These are phyloP conservation scores for Epichloe typhina DNA, from an alignment of 2,329 filamentous ascomycete genomes.

Conservation along the genomic window DNA sequence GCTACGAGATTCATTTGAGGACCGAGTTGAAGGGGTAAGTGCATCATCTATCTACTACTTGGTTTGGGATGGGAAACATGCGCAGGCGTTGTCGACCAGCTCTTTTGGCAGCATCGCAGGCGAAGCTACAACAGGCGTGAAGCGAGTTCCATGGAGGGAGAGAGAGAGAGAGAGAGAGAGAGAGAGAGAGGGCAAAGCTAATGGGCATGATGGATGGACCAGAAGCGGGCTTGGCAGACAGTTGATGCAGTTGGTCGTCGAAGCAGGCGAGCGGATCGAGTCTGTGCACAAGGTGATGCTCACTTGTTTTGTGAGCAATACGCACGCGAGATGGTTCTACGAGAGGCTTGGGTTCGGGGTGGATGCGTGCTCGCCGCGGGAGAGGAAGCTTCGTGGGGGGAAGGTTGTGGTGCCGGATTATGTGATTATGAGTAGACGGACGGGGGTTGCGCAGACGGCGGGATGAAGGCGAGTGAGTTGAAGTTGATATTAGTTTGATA, in stretches of 20 bases:
- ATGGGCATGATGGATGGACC: not conserved
- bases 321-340: constrained; percentile 46
- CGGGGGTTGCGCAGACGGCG: constrained; percentile 8
- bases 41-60: not conserved
- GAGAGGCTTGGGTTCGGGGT: constrained; percentile 40
- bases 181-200: not conserved
- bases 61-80: too few species aligned
- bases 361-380: constrained; percentile 42
- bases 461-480: not conserved
- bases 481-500: too few species aligned
- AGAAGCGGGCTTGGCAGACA: constrained; percentile 50
- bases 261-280: constrained; percentile 38
- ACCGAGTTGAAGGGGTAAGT: constrained; percentile 40
- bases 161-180: too few species aligned
- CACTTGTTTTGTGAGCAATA: constrained; percentile 55
- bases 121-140: too few species aligned
- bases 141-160: too few species aligned
- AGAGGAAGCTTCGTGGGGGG: constrained; percentile 39
- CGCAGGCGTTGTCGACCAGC: too few species aligned
- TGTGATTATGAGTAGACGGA: constrained; percentile 42
- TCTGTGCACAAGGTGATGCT: constrained; percentile 56
- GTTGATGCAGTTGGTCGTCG: constrained; percentile 44
- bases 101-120: too few species aligned
- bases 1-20: constrained; percentile 64
- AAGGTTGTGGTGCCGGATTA: constrained; percentile 43